Percentiles rank a stretch among this genome's conserved stretches.
phyloP scores from a whole-genome alignment of 129 eudicot species.

The Saposhnikovia divaricata region DNA sequence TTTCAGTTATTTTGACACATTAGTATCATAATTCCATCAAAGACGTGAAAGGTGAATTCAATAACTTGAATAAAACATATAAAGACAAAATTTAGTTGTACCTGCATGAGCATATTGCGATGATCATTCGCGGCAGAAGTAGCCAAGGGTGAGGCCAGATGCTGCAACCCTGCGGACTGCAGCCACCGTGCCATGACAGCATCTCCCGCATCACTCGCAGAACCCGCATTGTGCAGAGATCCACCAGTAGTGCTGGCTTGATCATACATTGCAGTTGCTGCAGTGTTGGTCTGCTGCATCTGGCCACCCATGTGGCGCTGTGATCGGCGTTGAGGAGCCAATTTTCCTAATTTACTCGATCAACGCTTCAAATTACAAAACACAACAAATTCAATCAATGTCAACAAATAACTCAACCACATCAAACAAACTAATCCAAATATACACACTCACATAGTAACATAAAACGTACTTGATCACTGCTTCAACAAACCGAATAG shows the following conservation, averaged over 20 bases:
- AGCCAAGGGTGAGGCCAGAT: slow-evolving; percentile 98
- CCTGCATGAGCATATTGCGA: slow-evolving; percentile 95
- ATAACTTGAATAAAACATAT: background rate
- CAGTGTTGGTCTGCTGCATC: slow-evolving; percentile 93
- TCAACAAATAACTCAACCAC: background rate
- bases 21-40: background rate
- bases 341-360: slow-evolving; percentile 20
- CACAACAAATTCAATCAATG: background rate
- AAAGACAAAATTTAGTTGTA: slow-evolving; percentile 13
- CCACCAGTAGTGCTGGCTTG: slow-evolving; percentile 46
- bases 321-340: slow-evolving; percentile 95
- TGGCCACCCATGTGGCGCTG: slow-evolving; percentile 99
- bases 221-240: slow-evolving; percentile 44
- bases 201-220: slow-evolving; percentile 71
- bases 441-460: background rate
- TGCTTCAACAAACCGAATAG: background rate
- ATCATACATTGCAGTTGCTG: slow-evolving; percentile 91
- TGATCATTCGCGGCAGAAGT: slow-evolving; percentile 56
- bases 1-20: background rate
- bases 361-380: slow-evolving; percentile 1
- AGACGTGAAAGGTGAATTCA: background rate
- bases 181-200: slow-evolving; percentile 99
- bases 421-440: background rate
- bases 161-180: slow-evolving; percentile 97
- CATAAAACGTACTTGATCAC: background rate